A percentile compares a stretch with the other conserved stretches of the same genome.
phyloP scores from a whole-genome alignment of 2,329 filamentous ascomycete genomes.

The Fusarium fracticaudum region DNA sequence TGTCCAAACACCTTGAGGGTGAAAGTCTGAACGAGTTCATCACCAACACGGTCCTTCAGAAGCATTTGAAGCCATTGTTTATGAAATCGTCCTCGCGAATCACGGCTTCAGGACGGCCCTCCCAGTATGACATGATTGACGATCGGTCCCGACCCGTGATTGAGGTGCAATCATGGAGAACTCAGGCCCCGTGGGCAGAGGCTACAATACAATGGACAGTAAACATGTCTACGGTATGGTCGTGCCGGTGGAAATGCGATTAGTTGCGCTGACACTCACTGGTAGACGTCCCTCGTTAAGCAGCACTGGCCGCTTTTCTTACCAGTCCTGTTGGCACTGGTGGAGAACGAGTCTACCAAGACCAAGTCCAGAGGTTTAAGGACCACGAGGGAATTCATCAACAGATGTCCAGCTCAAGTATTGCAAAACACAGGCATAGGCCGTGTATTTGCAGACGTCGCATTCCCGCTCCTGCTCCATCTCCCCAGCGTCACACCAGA shows the following conservation, averaged over 20 bases:
- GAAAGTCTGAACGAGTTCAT: conserved; percentile 52
- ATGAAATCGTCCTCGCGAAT: conserved; percentile 59
- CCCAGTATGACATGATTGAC: conserved; percentile 31
- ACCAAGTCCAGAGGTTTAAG: conserved; percentile 66
- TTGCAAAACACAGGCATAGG: conserved; percentile 72
- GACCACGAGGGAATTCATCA: conserved; percentile 64
- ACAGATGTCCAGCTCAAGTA: conserved; percentile 60
- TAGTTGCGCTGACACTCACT: not conserved
- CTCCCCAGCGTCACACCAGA: conserved; percentile 82
- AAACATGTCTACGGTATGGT: conserved; percentile 58
- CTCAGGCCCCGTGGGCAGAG: conserved; percentile 28
- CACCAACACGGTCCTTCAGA: conserved; percentile 65
- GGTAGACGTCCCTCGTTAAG: conserved; percentile 56
- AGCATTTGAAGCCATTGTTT: conserved; percentile 75
- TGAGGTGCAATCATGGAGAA: conserved; percentile 39
- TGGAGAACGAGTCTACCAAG: conserved; percentile 68
- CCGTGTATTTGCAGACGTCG: conserved; percentile 73
- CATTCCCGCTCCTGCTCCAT: conserved; percentile 78
- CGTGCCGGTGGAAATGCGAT: not conserved
- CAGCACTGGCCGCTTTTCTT: conserved; percentile 74
- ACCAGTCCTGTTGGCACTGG: conserved; percentile 74
- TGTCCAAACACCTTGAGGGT: conserved; percentile 42
- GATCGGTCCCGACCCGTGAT: not conserved
- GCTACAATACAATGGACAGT: conserved; percentile 64
- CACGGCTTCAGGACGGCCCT: conserved; percentile 45